A percentile compares a stretch with the other conserved stretches of the same genome.
These are phyloP conservation scores for Pythium plurisporium DNA, from an alignment of 352 stramenopile species.

Conservation along the genomic window DNA sequence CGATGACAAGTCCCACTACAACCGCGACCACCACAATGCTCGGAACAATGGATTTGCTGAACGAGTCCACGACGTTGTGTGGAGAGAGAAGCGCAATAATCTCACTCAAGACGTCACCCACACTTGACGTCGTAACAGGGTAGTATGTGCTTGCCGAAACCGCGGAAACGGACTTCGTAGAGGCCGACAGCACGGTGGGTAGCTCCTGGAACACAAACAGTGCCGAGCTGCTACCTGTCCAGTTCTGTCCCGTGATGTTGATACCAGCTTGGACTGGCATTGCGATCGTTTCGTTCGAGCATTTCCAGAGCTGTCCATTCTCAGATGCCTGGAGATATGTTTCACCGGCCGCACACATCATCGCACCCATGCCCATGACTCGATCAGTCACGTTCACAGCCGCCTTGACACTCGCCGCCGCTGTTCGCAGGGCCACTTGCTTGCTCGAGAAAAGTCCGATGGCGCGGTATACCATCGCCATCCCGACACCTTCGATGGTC, in stretches of 20 bases:
- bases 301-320: conserved; percentile 28
- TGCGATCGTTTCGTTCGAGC: conserved; percentile 40
- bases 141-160: conserved; percentile 9
- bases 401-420: conserved; percentile 1
- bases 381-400: conserved; percentile 3
- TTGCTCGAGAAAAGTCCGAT: conserved; percentile 27
- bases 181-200: conserved; percentile 2
- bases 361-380: conserved; percentile 27
- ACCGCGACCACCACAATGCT: conserved; percentile 21
- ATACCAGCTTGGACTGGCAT: conserved; percentile 28
- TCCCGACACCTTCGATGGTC: conserved; percentile 31
- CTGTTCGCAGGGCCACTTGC: not conserved
- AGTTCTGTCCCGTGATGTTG: not conserved
- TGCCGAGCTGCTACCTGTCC: conserved; percentile 19
- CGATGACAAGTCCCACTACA: conserved; percentile 21
- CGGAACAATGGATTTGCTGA: conserved; percentile 15
- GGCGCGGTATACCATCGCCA: conserved; percentile 24
- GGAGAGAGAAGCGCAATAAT: conserved; percentile 15
- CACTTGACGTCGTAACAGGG: conserved; percentile 4
- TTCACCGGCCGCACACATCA: conserved; percentile 30
- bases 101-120: conserved; percentile 3
- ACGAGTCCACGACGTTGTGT: conserved; percentile 20
- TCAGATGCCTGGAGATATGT: conserved; percentile 36
- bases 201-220: conserved; percentile 9
- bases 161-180: conserved; percentile 6